Base-by-base conservation (phyloP, 208 protist genomes). In the Trypanosoma mega region DNA sequence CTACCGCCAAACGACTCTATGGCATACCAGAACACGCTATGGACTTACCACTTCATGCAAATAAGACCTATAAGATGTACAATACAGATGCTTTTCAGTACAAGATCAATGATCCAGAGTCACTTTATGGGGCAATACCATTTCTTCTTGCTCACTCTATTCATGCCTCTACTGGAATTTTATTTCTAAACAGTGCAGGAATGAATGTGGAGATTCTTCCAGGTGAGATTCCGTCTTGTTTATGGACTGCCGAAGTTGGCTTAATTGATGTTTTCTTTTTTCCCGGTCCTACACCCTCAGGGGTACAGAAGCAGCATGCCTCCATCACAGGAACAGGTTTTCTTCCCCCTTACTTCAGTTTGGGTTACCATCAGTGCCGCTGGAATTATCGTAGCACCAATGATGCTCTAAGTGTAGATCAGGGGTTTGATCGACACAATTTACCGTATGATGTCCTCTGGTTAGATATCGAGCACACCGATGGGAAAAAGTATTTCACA, bases 391-490 rank as follows among this genome's bases (percentile, higher is more conserved):
- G 95, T 44, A 94, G 91, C 74, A 90, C 95, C 44, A 82, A 85
- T 18, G 97, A 99, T 62, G 82, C 94, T 20, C 72, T 90, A 27
- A 27, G 67, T 31, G 89, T 98, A 18, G 85, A 97, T 72, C 71
- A 81, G 29, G 86, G 85, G 18, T 98, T 99, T 68, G 97, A 99
- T 61, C 53, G 85, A 36, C 80, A 98, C 68, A 85, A 98, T 74
- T 97, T 99, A 60, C 98, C 98, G 11, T 98, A 97, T 71, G 98
- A 99, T 80, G 89, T 97, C 9, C 83, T 99, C 29, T 99, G 98
- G 98, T 88, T 99, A 6, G 98, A 99, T 76, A 99, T 99, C 74
- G 98, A 99, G 74, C 98, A 99, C 79, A 99, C 98, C 0, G 85
- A 99, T 77, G 87, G 85, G 54, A 99, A 99, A 70, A 95, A 90